phyloP scores from a whole-genome alignment of 2,329 filamentous ascomycete species.

The Neospermospora avenae region DNA sequence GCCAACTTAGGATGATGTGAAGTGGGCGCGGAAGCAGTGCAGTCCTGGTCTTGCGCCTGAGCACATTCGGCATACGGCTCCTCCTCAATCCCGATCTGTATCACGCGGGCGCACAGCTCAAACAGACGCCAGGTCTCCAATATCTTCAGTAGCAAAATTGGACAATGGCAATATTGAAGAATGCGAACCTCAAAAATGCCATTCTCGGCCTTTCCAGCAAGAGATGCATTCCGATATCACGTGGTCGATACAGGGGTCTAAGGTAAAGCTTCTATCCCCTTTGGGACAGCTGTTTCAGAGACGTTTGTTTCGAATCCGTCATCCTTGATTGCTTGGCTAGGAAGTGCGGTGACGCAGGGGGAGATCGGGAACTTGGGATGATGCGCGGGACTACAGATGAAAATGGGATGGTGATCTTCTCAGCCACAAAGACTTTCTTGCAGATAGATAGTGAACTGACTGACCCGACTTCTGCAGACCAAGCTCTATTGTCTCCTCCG shows the following conservation, averaged over 20 bases:
- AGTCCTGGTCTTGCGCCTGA: not conserved
- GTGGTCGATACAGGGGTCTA: not conserved
- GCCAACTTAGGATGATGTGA: not conserved
- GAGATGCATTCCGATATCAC: constrained; percentile 5
- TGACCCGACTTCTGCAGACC: too few relatives aligned
- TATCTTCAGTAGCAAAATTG: not conserved
- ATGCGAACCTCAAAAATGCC: not conserved
- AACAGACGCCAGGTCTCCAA: not conserved
- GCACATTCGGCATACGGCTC: not conserved
- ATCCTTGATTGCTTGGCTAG: not conserved
- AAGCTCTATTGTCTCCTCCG: too few relatives aligned
- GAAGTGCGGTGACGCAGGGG: not conserved
- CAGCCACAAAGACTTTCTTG: too few relatives aligned
- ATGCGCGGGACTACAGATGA: not conserved
- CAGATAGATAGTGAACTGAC: too few relatives aligned
- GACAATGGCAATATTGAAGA: not conserved
- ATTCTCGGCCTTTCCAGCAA: not conserved
- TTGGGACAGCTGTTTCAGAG: not conserved
- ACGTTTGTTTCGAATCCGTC: not conserved
- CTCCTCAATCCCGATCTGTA: not conserved
- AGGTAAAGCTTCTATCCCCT: not conserved
- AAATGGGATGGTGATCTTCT: not conserved
- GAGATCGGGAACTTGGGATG: not conserved
- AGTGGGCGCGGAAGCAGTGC: not conserved
- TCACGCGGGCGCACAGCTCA: constrained; percentile 2